Conservation (phyloP, 106 monocot species). For the Phalaenopsis equestris region DNA sequence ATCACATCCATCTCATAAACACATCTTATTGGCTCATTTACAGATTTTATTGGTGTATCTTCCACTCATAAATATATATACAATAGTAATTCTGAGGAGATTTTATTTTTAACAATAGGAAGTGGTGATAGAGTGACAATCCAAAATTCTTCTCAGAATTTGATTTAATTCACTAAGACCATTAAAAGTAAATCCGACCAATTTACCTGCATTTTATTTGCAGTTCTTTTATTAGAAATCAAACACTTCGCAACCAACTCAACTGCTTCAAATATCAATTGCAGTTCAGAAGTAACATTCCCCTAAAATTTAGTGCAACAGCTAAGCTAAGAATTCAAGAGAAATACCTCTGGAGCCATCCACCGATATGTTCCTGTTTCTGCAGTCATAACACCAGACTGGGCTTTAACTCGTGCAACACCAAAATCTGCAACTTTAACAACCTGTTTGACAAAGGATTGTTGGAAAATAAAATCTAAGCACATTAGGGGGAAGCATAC, state of each 20-base stretch:
- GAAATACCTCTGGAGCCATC: slow-evolving; percentile 95
- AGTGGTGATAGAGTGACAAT: too few relatives aligned
- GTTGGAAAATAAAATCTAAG: background rate
- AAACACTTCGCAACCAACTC: background rate
- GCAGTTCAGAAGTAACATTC: background rate
- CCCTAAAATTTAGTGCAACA: too few relatives aligned
- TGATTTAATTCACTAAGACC: background rate
- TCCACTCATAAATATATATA: background rate
- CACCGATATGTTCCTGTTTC: slow-evolving; percentile 99
- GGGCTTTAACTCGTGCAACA: slow-evolving; percentile 82
- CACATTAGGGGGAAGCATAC: background rate
- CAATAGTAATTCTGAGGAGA: too few relatives aligned
- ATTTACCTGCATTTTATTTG: background rate
- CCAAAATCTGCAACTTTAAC: slow-evolving; percentile 98
- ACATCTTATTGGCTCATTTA: background rate
- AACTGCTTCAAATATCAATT: background rate
- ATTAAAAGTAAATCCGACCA: background rate
- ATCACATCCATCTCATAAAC: background rate
- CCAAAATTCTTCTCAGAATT: background rate
- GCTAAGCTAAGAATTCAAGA: background rate
- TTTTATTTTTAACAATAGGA: too few relatives aligned
- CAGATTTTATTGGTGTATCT: background rate
- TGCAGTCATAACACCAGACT: slow-evolving; percentile 93
- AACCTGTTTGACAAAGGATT: slow-evolving; percentile 32
- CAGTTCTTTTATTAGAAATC: background rate